Conservation (phyloP, 129 eudicot species). For the Escallonia rubra region DNA sequence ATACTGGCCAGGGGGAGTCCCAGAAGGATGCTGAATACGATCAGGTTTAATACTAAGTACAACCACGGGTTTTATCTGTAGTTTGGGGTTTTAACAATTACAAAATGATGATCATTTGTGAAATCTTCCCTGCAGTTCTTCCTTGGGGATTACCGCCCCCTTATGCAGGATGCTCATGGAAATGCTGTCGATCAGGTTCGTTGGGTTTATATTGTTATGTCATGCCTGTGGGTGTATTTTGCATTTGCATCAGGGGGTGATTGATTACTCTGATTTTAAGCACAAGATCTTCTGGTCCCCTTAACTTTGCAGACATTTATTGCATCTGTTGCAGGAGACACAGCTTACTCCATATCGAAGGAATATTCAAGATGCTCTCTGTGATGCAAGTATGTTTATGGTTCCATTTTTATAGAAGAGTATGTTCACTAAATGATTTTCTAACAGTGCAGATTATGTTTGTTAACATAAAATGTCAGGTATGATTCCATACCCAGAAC, state of each 20-base stretch:
- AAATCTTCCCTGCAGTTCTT: slow-evolving; percentile 50
- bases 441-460: background rate
- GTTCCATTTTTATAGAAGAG: background rate
- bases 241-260: background rate
- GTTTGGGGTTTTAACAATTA: background rate
- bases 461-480: slow-evolving; percentile 36
- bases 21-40: slow-evolving; percentile 94
- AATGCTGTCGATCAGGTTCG: slow-evolving; percentile 76
- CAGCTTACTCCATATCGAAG: slow-evolving; percentile 74
- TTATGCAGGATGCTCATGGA: slow-evolving; percentile 73
- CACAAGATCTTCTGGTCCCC: background rate
- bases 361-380: slow-evolving; percentile 76
- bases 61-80: background rate
- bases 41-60: slow-evolving; percentile 40
- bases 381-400: slow-evolving; percentile 79
- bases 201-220: background rate
- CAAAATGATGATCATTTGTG: slow-evolving; percentile 3
- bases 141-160: slow-evolving; percentile 98
- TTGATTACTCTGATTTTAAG: background rate
- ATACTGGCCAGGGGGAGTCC: slow-evolving; percentile 95
- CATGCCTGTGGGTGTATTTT: too few species aligned
- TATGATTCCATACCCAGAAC: slow-evolving; percentile 94
- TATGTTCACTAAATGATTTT: slow-evolving; percentile 4
- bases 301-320: background rate
- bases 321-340: slow-evolving; percentile 71